A percentile compares a stretch with the other conserved stretches of the same genome.
Evolutionary conservation across 1,284 basidiomycete species (phyloP).

Genomic region (Ustilago nuda): DNA sequence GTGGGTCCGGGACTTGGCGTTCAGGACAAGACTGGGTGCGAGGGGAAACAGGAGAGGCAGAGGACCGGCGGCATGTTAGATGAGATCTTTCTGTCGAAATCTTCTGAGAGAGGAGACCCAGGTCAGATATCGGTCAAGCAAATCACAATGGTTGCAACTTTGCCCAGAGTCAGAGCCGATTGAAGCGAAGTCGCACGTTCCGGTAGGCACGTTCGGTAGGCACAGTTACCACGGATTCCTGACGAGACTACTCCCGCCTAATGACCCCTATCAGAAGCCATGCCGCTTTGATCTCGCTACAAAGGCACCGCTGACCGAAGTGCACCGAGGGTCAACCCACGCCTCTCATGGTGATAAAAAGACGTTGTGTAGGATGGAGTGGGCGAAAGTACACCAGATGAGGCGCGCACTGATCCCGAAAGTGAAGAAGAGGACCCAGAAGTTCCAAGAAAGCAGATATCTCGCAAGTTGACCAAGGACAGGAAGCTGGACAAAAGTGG

Average conservation of each 20-base stretch:
- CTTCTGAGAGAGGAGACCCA: slow-evolving; percentile 15
- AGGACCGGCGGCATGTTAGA: slow-evolving; percentile 11
- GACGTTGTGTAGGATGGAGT: background rate
- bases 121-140: background rate
- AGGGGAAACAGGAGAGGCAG: slow-evolving; percentile 2
- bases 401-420: background rate
- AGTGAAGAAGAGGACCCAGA: background rate
- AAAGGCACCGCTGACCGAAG: background rate
- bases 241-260: background rate
- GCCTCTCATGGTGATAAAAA: background rate
- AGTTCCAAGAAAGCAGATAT: background rate
- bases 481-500: background rate
- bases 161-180: background rate
- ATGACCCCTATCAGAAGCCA: background rate
- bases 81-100: slow-evolving; percentile 8
- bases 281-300: background rate
- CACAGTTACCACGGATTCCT: background rate
- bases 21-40: slow-evolving; percentile 8
- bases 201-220: too few species aligned
- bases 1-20: slow-evolving; percentile 28
- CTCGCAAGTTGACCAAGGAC: slow-evolving; percentile 2
- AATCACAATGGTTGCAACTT: background rate
- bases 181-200: background rate
- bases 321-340: background rate
- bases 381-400: background rate